These are phyloP conservation scores for Monosporozyma unispora DNA, from an alignment of 805 yeast genomes.

Conservation along the genomic window DNA sequence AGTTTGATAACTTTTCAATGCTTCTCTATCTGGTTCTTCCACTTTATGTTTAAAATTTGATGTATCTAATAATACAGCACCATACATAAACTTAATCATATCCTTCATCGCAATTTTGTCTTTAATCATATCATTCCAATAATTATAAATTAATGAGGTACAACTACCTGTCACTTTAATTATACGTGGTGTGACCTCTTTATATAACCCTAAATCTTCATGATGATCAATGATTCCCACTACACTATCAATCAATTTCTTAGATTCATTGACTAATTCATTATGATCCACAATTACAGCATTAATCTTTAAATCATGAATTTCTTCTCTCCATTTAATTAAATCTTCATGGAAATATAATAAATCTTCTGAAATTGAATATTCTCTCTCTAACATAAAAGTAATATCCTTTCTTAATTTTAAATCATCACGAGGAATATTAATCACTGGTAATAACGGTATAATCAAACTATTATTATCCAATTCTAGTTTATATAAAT, in stretches of 20 bases:
- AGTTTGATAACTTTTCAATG: constrained; percentile 32
- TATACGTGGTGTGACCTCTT: constrained; percentile 51
- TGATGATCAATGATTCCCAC: constrained; percentile 81
- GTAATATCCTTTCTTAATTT: constrained; percentile 62
- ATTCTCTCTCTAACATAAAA: constrained; percentile 34
- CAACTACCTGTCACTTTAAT: constrained; percentile 68
- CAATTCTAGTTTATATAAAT: constrained; percentile 15
- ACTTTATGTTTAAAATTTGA: constrained; percentile 55
- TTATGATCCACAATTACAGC: constrained; percentile 81
- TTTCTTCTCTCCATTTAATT: constrained; percentile 8
- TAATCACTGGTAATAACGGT: constrained; percentile 55
- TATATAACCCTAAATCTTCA: constrained; percentile 50
- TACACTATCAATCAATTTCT: constrained; percentile 31
- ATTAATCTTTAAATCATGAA: constrained; percentile 21
- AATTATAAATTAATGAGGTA: constrained; percentile 58
- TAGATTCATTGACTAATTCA: constrained; percentile 43
- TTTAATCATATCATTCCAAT: constrained; percentile 22
- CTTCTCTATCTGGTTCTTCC: constrained; percentile 47
- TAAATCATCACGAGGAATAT: constrained; percentile 61
- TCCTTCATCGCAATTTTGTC: constrained; percentile 24
- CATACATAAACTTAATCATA: constrained; percentile 41
- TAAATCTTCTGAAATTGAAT: constrained; percentile 37
- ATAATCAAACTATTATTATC: constrained; percentile 16
- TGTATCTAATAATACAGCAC: constrained; percentile 75
- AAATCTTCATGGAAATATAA: constrained; percentile 67